phyloP scores from a whole-genome alignment of 225 moss, liverwort and hornwort species.

The Pleurozium schreberi region DNA sequence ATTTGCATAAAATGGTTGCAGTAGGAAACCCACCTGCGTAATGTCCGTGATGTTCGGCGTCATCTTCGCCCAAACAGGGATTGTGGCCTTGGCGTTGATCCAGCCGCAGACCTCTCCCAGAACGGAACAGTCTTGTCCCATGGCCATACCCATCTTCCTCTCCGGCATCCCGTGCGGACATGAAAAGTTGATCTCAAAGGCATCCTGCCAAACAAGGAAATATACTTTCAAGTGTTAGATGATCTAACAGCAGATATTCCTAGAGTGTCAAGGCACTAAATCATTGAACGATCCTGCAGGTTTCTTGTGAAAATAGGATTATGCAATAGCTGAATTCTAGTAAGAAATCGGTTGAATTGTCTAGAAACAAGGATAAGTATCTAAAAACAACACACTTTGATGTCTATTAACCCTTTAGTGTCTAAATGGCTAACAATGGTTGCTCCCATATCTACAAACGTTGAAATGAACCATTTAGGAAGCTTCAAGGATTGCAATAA shows the following conservation, averaged over 20 bases:
- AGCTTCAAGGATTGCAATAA: neutral
- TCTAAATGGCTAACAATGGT: neutral
- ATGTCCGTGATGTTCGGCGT: conserved; percentile 96
- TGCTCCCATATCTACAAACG: neutral
- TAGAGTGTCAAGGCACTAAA: neutral
- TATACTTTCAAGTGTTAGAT: neutral
- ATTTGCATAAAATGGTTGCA: neutral
- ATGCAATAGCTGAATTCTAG: neutral
- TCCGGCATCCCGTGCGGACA: conserved; percentile 99
- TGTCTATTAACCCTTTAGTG: neutral
- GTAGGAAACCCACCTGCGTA: conserved; percentile 35
- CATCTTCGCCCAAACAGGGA: conserved; percentile 99
- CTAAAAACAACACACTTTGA: neutral
- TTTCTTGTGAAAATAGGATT: neutral
- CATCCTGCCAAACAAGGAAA: conserved; percentile 39
- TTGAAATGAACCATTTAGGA: neutral
- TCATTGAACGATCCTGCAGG: neutral
- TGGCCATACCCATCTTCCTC: conserved; percentile 90
- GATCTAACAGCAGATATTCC: neutral
- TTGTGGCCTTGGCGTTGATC: conserved; percentile 78
- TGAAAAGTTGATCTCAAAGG: conserved; percentile 91
- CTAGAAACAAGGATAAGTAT: neutral
- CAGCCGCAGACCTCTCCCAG: conserved; percentile 83
- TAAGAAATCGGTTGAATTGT: neutral
- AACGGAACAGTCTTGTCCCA: conserved; percentile 86